Conservation (phyloP, 2,329 filamentous ascomycete species). For the Monilinia fructicola region DNA sequence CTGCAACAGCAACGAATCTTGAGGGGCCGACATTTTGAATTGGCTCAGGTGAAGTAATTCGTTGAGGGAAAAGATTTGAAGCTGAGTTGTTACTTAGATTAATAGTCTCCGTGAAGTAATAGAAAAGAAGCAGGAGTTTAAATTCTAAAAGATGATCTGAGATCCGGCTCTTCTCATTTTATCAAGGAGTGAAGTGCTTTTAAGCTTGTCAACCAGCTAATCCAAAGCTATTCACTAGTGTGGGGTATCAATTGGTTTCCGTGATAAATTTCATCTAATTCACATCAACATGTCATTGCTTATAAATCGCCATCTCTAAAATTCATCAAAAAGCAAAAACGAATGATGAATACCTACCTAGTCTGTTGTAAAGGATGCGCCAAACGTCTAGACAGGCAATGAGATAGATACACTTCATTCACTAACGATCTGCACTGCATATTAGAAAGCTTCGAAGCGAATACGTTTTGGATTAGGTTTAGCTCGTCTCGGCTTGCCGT, state of each 20-base stretch:
- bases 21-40: slow-evolving; percentile 20
- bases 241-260: background rate
- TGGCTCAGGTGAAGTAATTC: background rate
- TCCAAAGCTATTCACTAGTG: background rate
- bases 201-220: background rate
- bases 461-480: slow-evolving; percentile 7
- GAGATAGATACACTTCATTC: background rate
- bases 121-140: background rate
- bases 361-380: background rate
- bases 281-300: background rate
- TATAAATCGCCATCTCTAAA: background rate
- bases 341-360: background rate
- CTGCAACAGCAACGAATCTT: slow-evolving; percentile 25
- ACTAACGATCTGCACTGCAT: background rate
- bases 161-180: background rate
- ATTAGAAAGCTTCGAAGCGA: background rate
- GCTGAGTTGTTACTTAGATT: background rate
- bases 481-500: background rate
- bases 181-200: slow-evolving; percentile 2
- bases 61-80: background rate
- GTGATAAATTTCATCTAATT: background rate
- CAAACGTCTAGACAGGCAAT: background rate
- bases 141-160: background rate
- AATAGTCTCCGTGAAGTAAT: background rate
- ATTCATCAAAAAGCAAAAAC: background rate